Evolutionary conservation across 2,329 filamentous ascomycete genomes (phyloP), one percentile per base, ranked within the genome.

Genomic region (Penicillium sp.): DNA sequence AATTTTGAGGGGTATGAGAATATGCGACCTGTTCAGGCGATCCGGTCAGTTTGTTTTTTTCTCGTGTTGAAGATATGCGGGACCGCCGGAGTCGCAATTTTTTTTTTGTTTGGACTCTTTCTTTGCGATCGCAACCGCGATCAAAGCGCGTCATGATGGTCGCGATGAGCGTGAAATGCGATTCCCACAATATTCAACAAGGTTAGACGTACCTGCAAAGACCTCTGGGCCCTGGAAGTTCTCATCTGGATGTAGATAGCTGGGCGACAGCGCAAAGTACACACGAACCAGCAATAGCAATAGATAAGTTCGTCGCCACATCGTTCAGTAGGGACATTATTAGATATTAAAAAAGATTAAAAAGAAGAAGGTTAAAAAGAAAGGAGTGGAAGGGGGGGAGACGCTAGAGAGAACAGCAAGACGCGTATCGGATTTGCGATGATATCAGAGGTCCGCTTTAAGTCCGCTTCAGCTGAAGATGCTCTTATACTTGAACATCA

Each of bases 201-300:
- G n/a, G 14, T 21, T 49, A 1, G 46, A 77, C 87, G 64, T 84
- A 97, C 93, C 93, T 68, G 93, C 92, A 69, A 97, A 94, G 61
- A 97, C 88, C 79, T 99, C 94, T 14, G 94, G 94, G 34, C 94
- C 94, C 77, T 99, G 94, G 69, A 99, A 99, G 79, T 97, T 94
- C 81, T 99, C 94, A 78, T 99, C 94, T 5, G 94, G 94, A 74
- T 99, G 94, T 44, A 99, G 84, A 75, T 99, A 99, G 80, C 93
- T 97, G 55, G 94, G 90, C 59, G 89, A 92, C 61, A 97, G 79
- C 56, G 94, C 93, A 73, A 97, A 93, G 83, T 93, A 97, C 69
- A 97, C 82, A 74, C 94, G 88, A 67, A 96, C 85, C 63, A 94
- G 79, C 67, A 96, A 81, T 66, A 99, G 81, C 53, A 95, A 77